A percentile compares a stretch with the other conserved stretches of the same genome.
Evolutionary conservation across 2,329 filamentous ascomycete species (phyloP).

Genomic region (Talaromyces albobiverticillius): DNA sequence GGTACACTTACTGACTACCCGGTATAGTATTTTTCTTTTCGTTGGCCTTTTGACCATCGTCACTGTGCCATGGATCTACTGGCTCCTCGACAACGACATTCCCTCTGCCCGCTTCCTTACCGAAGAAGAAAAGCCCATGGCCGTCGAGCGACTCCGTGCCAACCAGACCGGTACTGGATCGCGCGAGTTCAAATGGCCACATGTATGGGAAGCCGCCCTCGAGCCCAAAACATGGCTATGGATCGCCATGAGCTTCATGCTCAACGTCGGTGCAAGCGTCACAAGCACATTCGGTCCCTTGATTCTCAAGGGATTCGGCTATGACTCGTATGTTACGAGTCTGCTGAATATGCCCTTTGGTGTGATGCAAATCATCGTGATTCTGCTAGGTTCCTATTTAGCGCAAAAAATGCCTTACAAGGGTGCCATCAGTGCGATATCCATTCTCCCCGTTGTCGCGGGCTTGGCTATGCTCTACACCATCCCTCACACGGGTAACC

Average conservation of each 20-base stretch:
- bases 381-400: constrained; percentile 58
- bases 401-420: constrained; percentile 59
- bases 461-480: constrained; percentile 57
- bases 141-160: constrained; percentile 49
- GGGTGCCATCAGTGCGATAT: constrained; percentile 50
- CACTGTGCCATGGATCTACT: constrained; percentile 58
- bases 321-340: constrained; percentile 56
- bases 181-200: constrained; percentile 45
- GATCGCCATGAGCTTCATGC: constrained; percentile 57
- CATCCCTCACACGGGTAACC: constrained; percentile 42
- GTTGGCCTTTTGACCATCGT: constrained; percentile 60
- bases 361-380: constrained; percentile 58
- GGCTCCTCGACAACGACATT: constrained; percentile 58
- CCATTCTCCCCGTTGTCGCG: constrained; percentile 60
- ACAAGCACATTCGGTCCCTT: constrained; percentile 65
- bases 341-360: constrained; percentile 68
- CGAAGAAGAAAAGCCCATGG: constrained; percentile 45
- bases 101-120: constrained; percentile 49
- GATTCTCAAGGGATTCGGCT: constrained; percentile 60
- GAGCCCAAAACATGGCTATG: constrained; percentile 57
- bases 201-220: constrained; percentile 41
- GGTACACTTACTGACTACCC: neutral
- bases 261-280: constrained; percentile 64
- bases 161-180: constrained; percentile 49
- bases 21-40: constrained; percentile 56